Base-by-base conservation (phyloP, 352 stramenopile species). In the Chrysophaeum taylorii region DNA sequence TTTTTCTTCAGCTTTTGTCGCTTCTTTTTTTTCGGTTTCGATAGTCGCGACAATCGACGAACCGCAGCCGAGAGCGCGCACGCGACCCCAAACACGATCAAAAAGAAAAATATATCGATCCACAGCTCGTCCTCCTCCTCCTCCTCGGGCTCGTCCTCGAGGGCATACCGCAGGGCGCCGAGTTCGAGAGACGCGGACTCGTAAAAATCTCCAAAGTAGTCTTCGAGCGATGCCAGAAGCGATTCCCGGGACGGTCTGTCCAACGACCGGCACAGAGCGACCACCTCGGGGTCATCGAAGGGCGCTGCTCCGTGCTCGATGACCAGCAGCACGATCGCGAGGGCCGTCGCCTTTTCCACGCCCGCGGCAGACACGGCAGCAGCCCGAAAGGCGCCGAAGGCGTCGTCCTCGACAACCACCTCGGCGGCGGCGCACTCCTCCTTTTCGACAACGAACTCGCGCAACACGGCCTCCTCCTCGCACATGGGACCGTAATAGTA, bases 181-280 rank as follows among this genome's bases (percentile, higher is more conserved):
- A 66, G 36, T 25, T 66, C 57, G 57, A 66, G 14, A 7, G 57
- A 9, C 12, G 57, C 57, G 5, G 57, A 31, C 16, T 66, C 57
- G 57, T 66, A 66, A 31, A 66, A 66, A 35, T 66, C 57, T 2
- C 57, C 57, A n/a, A 66, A 66, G 23, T 66, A 66, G 33, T 66
- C 57, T 18, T 66, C 57, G 31, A 66, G 35, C 57, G 57, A 66
- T 18, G 57, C 23, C 12, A 66, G 14, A 5, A 66, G 57, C 14
- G 14, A 38, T 25, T 66, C 57, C 5, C 57, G 57, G 33, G 57
- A 31, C 16, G 41, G 33, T 2, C 12, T 5, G 57, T 41, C 57
- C 36, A 66, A n/a, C 1, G 57, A 21, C 21, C 57, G 57, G 36
- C 57, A 66, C 2, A 66, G 57, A 2, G 57, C 14, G 33, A 66